Percentiles rank a stretch among this genome's conserved stretches.
phyloP scores from a whole-genome alignment of 441 rosid genomes.

The Aquilaria agallochum region DNA sequence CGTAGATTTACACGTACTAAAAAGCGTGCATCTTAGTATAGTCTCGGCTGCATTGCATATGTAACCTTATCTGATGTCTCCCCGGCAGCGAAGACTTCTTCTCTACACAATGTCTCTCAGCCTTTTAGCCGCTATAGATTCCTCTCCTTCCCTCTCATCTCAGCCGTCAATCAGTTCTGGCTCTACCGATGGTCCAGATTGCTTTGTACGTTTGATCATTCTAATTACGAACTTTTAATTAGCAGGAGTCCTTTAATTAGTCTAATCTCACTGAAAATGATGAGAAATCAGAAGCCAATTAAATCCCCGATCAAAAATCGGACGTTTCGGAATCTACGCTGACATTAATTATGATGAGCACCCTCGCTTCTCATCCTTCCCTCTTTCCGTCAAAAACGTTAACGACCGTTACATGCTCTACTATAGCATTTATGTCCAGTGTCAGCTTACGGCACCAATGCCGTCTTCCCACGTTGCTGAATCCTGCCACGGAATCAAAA shows the following conservation, averaged over 20 bases:
- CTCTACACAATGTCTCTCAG: slow-evolving; percentile 20
- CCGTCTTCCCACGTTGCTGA: neutral
- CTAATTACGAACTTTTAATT: neutral
- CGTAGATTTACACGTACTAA: slow-evolving; percentile 2
- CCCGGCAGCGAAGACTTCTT: slow-evolving; percentile 7
- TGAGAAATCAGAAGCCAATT: neutral
- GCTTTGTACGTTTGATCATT: neutral
- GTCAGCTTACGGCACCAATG: slow-evolving; percentile 1
- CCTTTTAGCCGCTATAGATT: slow-evolving; percentile 18
- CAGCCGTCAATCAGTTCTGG: neutral
- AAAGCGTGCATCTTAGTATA: neutral
- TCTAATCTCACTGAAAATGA: slow-evolving; percentile 15
- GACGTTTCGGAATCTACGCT: slow-evolving; percentile 10
- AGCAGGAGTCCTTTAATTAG: neutral
- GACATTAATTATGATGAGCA: slow-evolving; percentile 7
- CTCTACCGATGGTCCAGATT: slow-evolving; percentile 9
- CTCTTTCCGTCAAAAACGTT: neutral
- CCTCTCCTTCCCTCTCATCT: slow-evolving; percentile 2
- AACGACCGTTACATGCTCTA: slow-evolving; percentile 7
- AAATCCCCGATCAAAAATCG: slow-evolving; percentile 5
- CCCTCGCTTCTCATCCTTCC: slow-evolving; percentile 1
- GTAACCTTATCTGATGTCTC: slow-evolving; percentile 12
- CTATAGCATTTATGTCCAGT: slow-evolving; percentile 6
- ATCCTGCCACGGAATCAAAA: neutral
- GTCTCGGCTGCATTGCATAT: slow-evolving; percentile 2